Evolutionary conservation across 306 rosid species (phyloP), one percentile per base, ranked within the genome.

Genomic region (Quercus aquifolioides): DNA sequence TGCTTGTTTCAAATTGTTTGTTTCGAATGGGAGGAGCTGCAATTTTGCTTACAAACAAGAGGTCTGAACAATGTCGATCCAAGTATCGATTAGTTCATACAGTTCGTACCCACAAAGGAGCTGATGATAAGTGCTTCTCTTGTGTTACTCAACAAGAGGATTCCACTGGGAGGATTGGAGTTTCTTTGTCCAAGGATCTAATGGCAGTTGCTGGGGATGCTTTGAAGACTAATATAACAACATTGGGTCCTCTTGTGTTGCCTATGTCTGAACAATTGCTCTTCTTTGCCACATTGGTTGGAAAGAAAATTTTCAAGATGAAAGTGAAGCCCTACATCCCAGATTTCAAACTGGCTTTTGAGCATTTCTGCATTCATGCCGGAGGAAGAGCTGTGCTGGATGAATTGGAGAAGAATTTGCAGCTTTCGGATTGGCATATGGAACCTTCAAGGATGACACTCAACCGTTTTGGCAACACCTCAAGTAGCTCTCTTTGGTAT

Each of bases 371-470:
- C 82, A 90, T 90, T 55, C 94, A 90, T 74, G 90, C 91, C 1
- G 91, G 94, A 30, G 91, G 94, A 71, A 86, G 94, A 82, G 94
- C 88, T 1, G 90, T 90, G 79, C 83, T 90, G 20, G 91, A 90
- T 84, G 94, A 87, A 81, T 71, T 90, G 75, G 90, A 90, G 86
- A 86, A 84, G 83, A 90, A 88, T n/a, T 80, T 90, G 77, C 86
- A 83, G 64, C 88, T 90, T 69, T 84, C 82, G 1, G 85, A 90
- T 9, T 85, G 87, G 84, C 90, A 88, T 75, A 90, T 88, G 90
- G 94, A 90, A 76, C 92, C 94, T 56, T 88, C 94, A 41, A 88
- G 90, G 69, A 88, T 90, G 92, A 88, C 92, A 2, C 94, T 90
- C 55, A 55, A 80, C 81, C 80, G 91, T 54, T 90, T 90, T 76